A percentile compares a stretch with the other conserved stretches of the same genome.
These are phyloP conservation scores for Chlamydomonas sp. DNA, from an alignment of 139 green algal genomes.

Conservation along the genomic window DNA sequence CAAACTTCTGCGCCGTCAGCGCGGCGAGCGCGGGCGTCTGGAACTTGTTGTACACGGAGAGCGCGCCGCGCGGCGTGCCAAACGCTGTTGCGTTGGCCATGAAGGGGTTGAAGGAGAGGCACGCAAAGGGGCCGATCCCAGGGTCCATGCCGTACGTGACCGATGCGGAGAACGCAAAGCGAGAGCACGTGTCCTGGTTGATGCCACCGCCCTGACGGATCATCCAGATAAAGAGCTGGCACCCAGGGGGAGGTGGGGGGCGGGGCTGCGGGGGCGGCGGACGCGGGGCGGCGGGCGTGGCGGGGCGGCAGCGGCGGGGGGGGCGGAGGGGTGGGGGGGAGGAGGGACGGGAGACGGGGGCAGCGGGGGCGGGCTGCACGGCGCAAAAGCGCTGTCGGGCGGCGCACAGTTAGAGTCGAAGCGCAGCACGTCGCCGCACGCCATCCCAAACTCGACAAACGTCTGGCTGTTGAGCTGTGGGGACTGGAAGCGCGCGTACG, in stretches of 20 bases:
- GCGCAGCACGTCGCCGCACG: not conserved
- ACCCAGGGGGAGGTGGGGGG: not conserved
- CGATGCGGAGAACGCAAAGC: not conserved
- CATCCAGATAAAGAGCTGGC: not conserved
- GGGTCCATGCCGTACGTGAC: not conserved
- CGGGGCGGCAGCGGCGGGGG: not conserved
- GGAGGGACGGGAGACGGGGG: not conserved
- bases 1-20: not conserved
- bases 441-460: not conserved
- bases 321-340: too few relatives aligned
- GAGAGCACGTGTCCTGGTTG: not conserved
- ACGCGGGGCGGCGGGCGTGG: not conserved
- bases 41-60: conserved; percentile 2
- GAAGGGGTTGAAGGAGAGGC: not conserved
- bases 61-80: not conserved
- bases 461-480: too few relatives aligned
- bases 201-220: not conserved
- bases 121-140: not conserved
- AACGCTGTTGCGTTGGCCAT: not conserved
- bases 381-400: not conserved
- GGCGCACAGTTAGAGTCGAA: not conserved
- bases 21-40: not conserved
- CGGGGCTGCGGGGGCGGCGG: not conserved
- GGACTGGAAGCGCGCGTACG: too few relatives aligned
- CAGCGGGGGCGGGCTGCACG: not conserved